These are phyloP conservation scores for Phytophthora pini DNA, from an alignment of 352 stramenopile species.

Conservation along the genomic window DNA sequence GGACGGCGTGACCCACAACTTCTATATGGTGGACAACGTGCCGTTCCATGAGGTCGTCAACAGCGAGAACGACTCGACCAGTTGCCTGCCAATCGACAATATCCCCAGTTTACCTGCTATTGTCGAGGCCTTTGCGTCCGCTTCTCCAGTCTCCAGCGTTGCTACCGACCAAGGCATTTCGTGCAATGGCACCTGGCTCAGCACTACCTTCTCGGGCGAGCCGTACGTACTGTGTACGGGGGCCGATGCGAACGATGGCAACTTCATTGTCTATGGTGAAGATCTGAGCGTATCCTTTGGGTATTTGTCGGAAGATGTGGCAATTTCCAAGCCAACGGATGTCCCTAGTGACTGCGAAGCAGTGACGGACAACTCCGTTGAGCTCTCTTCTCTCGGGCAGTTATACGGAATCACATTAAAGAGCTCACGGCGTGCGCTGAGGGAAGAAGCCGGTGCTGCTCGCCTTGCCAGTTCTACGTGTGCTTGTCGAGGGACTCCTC, in stretches of 20 bases:
- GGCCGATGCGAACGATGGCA: constrained; percentile 18
- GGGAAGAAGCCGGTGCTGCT: constrained; percentile 19
- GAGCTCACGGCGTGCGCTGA: constrained; percentile 24
- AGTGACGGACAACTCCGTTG: constrained; percentile 22
- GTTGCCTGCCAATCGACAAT: constrained; percentile 21
- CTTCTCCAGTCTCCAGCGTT: constrained; percentile 36
- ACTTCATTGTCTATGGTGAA: constrained; percentile 48
- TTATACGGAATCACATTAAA: constrained; percentile 29
- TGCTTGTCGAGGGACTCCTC: constrained; percentile 39
- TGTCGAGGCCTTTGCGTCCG: constrained; percentile 35
- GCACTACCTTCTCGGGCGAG: constrained; percentile 47
- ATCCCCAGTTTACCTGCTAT: constrained; percentile 41
- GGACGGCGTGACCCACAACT: constrained; percentile 41
- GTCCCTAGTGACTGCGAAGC: constrained; percentile 30
- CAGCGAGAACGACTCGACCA: constrained; percentile 1
- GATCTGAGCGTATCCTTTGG: constrained; percentile 45
- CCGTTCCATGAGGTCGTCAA: constrained; percentile 36
- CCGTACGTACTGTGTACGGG: constrained; percentile 54
- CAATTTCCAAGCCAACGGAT: constrained; percentile 26
- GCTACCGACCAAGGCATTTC: constrained; percentile 52
- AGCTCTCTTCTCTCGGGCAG: constrained; percentile 29
- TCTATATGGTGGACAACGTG: constrained; percentile 44
- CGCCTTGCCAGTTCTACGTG: constrained; percentile 41
- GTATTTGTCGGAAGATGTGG: constrained; percentile 31
- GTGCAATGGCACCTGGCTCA: constrained; percentile 48